Base-by-base conservation (phyloP, 78 protist genomes). In the Acrasis kona region DNA sequence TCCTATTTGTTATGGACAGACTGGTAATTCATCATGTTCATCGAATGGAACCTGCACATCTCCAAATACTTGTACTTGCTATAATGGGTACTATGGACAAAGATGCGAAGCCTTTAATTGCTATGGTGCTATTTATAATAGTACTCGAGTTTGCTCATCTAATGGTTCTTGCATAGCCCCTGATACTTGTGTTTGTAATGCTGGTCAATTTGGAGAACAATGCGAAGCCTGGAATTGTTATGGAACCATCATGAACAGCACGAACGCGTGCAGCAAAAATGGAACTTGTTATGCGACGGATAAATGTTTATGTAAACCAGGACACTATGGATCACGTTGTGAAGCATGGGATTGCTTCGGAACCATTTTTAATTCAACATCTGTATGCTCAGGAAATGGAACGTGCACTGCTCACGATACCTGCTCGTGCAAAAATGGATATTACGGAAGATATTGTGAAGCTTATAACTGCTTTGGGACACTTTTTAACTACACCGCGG, bases 1-100 rank as follows among this genome's bases (percentile, higher is more conserved):
- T 50, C 19, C 19, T n/a, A 50, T 50, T 50, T 50, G 61, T 19
- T 50, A n/a, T 50, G 61, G 61, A 50, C 19, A 50, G 61, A n/a
- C n/a, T n/a, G n/a, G n/a, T n/a, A 50, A 50, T 50, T 50, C 61
- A 50, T n/a, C 61, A 50, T 50, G 61, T 50, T 50, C 61, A n/a
- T 50, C 61, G 34, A 50, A 50, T 50, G 61, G 61, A 50, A n/a
- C 19, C 19, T 50, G 61, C 19, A 50, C 19, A n/a, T n/a, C 19
- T 19, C 19, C 61, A 19, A 50, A 50, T 50, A 50, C 61, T n/a
- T 50, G 61, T 19, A 50, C 19, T 50, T 50, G 61, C 19, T n/a
- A 50, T 50, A 19, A 19, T 50, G 61, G 61, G 19, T 50, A 50
- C 61, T 50, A 19, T n/a, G 61, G 61, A 50, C 19, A 50, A n/a